Conservation (phyloP, 2,329 filamentous ascomycete species). For the Diaporthe vexans region DNA sequence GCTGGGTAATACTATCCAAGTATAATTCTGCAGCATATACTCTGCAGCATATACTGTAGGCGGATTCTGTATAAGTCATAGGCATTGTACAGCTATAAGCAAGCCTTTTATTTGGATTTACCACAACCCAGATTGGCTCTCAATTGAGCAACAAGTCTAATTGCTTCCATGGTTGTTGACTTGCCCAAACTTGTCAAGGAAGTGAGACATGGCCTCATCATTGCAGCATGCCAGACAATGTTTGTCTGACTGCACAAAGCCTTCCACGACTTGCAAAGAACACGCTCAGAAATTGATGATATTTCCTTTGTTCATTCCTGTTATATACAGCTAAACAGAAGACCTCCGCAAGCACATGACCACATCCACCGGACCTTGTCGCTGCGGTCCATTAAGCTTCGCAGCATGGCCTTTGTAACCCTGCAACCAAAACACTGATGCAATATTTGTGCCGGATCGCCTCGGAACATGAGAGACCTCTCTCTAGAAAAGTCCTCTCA, state of each 20-base stretch:
- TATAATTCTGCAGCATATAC: background rate
- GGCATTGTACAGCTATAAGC: background rate
- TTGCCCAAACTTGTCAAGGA: background rate
- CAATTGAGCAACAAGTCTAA: background rate
- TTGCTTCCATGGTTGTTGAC: background rate
- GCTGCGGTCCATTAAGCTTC: background rate
- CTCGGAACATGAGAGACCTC: background rate
- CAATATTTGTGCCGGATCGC: background rate
- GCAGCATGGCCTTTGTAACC: background rate
- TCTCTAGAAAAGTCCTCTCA: background rate
- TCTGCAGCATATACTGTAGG: background rate
- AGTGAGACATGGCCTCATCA: background rate
- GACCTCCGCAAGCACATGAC: background rate
- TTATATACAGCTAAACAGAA: constrained; percentile 20
- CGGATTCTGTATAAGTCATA: background rate
- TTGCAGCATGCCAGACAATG: background rate
- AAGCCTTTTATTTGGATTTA: background rate
- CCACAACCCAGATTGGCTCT: too few relatives aligned
- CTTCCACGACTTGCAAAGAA: background rate
- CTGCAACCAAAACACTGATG: background rate
- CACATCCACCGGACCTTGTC: background rate
- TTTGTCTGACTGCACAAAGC: background rate
- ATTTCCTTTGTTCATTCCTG: constrained; percentile 1
- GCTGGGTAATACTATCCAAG: background rate
- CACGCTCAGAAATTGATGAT: background rate